Base-by-base conservation (phyloP, 768 basidiomycete species). In the Rhodosporidiobolus sp. region DNA sequence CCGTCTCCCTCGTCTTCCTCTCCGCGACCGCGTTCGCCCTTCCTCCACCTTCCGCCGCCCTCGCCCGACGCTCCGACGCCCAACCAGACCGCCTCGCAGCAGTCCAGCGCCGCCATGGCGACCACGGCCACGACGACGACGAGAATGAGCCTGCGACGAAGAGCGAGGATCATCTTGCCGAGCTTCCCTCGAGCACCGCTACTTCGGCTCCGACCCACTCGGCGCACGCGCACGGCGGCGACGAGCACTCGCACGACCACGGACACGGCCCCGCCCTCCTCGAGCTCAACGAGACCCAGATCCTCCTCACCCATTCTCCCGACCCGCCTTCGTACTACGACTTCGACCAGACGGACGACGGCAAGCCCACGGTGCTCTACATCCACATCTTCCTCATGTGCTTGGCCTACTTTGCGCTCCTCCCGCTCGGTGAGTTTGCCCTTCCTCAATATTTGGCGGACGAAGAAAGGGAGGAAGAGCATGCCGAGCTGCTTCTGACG, bases 261-360 rank as follows among this genome's bases (percentile, higher is more conserved):
- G 53, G 60, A 17, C 68, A 74, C 35, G 48, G 54, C 24, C 63
- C 77, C 3, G 75, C 79, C 7, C 75, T 77, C 16, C 52, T 68
- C 32, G 68, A 70, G 16, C 67, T 94, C 66, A 91, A 94, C 80
- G 93, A 94, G 79, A 89, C 90, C 0, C 87, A 89, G 65, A 82
- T 93, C 59, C 82, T 86, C 45, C 79, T 86, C 74, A 81, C 83
- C 66, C 91, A 94, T 79, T 79, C 83, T 0, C 87, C 88, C 0
- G 90, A 89, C 0, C 90, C 90, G 0, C 87, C 88, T 0, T 92
- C 91, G 4, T 95, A 92, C 80, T 92, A 87, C 81, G 88, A 89
- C 22, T 85, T 89, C 74, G 93, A 94, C 80, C 85, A 57, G 32
- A 24, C 55, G 34, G 63, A 66, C 5, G 69, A 70, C 0, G 74